Base-by-base conservation (phyloP, 306 rosid genomes). In the Sindora glabra region DNA sequence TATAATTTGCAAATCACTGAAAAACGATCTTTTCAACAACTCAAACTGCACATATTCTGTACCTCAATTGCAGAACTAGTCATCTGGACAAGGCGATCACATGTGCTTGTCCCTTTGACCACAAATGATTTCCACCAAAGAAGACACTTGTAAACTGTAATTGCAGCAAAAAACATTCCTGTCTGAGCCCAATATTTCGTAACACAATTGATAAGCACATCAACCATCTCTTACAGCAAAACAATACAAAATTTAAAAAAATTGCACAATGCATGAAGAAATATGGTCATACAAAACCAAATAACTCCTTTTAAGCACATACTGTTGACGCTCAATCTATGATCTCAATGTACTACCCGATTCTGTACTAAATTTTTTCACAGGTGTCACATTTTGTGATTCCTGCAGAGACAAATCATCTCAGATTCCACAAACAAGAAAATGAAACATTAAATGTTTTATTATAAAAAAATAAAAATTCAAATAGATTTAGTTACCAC, bases 41-140 rank as follows among this genome's bases (percentile, higher is more conserved):
- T n/a, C n/a, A n/a, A n/a, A n/a, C n/a, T n/a, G n/a, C n/a, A n/a
- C n/a, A n/a, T 26, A n/a, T n/a, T 25, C 48, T 62, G 56, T 39
- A 94, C 99, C 99, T 94, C 97, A 69, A 94, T 94, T 75, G 94
- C 86, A 8, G 95, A 89, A 68, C 99, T 97, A 80, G 89, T 86
- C 94, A 84, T 94, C 81, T 94, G 99, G 68, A 94, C 89, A 74
- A 94, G 97, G 59, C 99, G 95, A 69, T 94, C 99, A 86, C 89
- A 94, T 30, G 89, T 95, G 62, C 99, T 89, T 37, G 99, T 94
- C 67, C 95, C 86, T 83, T 94, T 97, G 40, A 95, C 97, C 84
- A 89, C 99, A 70, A 94, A 94, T 48, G 99, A 89, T 75, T 89
- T 94, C 99, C 99, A 94, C 62, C 89, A 89, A 59, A 94, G 94